These are phyloP conservation scores for Tolypocladium amazonense DNA, from an alignment of 2,329 filamentous ascomycete genomes.

Conservation along the genomic window DNA sequence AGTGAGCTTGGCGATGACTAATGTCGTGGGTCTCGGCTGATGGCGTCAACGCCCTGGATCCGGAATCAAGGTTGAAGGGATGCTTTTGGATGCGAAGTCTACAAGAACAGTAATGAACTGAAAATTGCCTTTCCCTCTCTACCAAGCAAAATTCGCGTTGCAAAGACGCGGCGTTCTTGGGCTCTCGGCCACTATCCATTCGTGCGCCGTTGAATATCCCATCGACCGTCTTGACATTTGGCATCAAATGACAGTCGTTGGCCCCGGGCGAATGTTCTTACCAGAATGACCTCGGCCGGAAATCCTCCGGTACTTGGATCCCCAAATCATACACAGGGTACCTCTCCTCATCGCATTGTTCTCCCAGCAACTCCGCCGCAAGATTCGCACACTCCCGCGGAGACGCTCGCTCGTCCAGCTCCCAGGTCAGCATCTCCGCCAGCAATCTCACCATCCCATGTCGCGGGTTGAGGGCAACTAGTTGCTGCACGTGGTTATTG, in stretches of 20 bases:
- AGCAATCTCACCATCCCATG: constrained; percentile 13
- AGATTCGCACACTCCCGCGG: constrained; percentile 10
- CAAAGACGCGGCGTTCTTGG: background rate
- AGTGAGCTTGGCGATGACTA: background rate
- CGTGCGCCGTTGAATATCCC: background rate
- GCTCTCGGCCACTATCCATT: background rate
- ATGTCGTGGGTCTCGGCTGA: constrained; percentile 1
- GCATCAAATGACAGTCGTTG: background rate
- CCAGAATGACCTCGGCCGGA: constrained; percentile 17
- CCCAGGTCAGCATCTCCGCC: constrained; percentile 10
- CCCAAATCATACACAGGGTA: constrained; percentile 3
- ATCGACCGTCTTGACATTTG: background rate
- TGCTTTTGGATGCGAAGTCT: too few species aligned
- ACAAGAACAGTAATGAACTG: background rate
- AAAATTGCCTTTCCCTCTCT: background rate
- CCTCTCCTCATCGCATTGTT: background rate
- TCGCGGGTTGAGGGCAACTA: constrained; percentile 13
- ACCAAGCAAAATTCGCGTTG: background rate
- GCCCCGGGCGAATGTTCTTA: constrained; percentile 3
- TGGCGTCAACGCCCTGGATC: constrained; percentile 4
- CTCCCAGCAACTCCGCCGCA: constrained; percentile 4
- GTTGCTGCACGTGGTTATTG: constrained; percentile 9
- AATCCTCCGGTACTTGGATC: constrained; percentile 12
- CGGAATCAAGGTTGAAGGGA: background rate
- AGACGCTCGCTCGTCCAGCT: constrained; percentile 7